Base-by-base conservation (phyloP, 139 green algal species). In the Micractinium conductrix region DNA sequence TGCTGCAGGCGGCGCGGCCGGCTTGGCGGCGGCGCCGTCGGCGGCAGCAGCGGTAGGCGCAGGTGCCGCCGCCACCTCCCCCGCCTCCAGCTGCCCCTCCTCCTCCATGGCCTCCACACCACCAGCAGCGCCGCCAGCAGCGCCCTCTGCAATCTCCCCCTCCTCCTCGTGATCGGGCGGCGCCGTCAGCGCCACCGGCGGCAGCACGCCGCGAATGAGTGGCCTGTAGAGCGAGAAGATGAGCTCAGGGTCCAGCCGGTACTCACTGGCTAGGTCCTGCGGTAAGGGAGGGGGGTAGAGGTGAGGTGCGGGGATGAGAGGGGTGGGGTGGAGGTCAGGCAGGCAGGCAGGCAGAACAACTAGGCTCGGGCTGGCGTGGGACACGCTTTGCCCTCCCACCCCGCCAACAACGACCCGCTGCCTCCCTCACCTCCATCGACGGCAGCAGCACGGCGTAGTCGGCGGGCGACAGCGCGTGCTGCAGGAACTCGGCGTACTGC, bases 401-500 rank as follows among this genome's bases (percentile, higher is more conserved):
- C n/a, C n/a, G n/a, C n/a, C n/a, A n/a, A n/a, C n/a, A n/a, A n/a
- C n/a, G n/a, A n/a, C n/a, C n/a, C n/a, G n/a, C n/a, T n/a, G n/a
- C n/a, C n/a, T n/a, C n/a, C n/a, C 68, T 24, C 69, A 76, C 81
- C 72, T 85, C 50, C 44, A 90, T 83, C 30, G 38, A 71, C 12
- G 86, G 94, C 70, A 97, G 72, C 79, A 96, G 79, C 35, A 42
- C 50, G 19, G 78, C 63, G 71, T 95, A 96, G 35, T 92, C 79
- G 24, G 87, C 76, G 10, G 63, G 48, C 4, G 87, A 28, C 76
- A 96, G 74, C 0, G 92, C 87, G 19, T 81, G 79, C 72, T 90
- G 81, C 83, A 97, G 79, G 73, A 96, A 97, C 81, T 94, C 86
- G 35, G 74, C 84, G 79, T 95, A 96, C 84, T 96, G 92, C 68